A percentile compares a stretch with the other conserved stretches of the same genome.
These are phyloP conservation scores for Ustilaginoidea virens DNA, from an alignment of 2,329 filamentous ascomycete genomes.

Conservation along the genomic window DNA sequence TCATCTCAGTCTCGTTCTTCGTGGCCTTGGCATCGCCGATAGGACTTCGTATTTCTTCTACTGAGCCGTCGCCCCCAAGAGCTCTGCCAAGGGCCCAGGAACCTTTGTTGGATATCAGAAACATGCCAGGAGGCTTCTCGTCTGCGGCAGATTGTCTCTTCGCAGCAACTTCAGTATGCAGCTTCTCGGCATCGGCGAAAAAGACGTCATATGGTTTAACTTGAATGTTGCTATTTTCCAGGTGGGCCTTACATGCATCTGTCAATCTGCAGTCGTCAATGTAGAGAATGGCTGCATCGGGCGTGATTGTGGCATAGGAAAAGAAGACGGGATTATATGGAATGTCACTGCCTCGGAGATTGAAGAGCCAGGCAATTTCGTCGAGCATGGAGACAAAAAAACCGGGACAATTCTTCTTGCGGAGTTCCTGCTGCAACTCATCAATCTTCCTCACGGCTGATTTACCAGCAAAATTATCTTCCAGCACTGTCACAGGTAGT, in stretches of 20 bases:
- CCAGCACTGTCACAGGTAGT: slow-evolving; percentile 59
- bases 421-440: slow-evolving; percentile 78
- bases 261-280: slow-evolving; percentile 67
- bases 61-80: slow-evolving; percentile 69
- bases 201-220: slow-evolving; percentile 73
- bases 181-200: slow-evolving; percentile 57
- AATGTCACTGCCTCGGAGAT: slow-evolving; percentile 86
- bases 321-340: slow-evolving; percentile 98
- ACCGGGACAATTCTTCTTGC: slow-evolving; percentile 75
- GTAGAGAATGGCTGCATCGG: slow-evolving; percentile 63
- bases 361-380: slow-evolving; percentile 97
- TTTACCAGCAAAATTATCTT: slow-evolving; percentile 65
- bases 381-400: slow-evolving; percentile 92
- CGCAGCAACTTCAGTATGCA: slow-evolving; percentile 28
- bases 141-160: slow-evolving; percentile 17
- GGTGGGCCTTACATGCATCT: slow-evolving; percentile 50
- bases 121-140: slow-evolving; percentile 38
- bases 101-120: slow-evolving; percentile 72
- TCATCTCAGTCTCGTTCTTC: slow-evolving; percentile 80
- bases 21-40: slow-evolving; percentile 84
- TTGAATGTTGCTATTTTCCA: slow-evolving; percentile 52
- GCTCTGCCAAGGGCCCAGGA: slow-evolving; percentile 87
- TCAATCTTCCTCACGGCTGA: slow-evolving; percentile 67
- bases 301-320: slow-evolving; percentile 81
- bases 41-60: slow-evolving; percentile 77